Conservation (phyloP, 2,329 filamentous ascomycete species). For the Botryotinia narcissicola region DNA sequence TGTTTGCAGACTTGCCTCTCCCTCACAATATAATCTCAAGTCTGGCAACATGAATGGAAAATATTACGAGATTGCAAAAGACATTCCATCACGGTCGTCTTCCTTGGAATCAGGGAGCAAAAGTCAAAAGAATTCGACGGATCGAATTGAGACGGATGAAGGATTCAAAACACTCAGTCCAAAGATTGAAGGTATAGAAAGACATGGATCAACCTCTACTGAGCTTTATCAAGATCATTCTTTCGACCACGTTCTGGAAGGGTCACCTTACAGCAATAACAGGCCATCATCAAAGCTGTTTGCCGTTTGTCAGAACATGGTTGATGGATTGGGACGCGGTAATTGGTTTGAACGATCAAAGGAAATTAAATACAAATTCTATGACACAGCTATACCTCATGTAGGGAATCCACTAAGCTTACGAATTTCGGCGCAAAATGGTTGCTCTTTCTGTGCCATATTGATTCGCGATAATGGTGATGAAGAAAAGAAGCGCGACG, state of each 20-base stretch:
- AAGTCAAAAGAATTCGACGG: rapidly evolving
- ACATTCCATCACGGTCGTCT: background rate
- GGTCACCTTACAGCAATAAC: background rate
- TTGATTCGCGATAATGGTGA: background rate
- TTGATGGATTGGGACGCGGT: background rate
- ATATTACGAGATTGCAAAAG: background rate
- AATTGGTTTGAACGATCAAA: background rate
- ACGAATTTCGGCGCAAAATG: rapidly evolving
- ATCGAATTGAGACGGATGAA: background rate
- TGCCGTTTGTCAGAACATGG: background rate
- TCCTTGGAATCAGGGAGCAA: background rate
- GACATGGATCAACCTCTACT: rapidly evolving
- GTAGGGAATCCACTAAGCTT: background rate
- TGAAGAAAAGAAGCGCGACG: background rate
- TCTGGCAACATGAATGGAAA: background rate
- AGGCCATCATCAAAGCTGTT: background rate
- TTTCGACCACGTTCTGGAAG: background rate
- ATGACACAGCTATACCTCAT: background rate
- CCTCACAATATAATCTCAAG: background rate
- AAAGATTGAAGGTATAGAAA: background rate
- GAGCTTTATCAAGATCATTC: background rate
- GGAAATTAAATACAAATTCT: too few relatives aligned
- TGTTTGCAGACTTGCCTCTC: too few relatives aligned
- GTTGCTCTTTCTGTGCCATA: background rate
- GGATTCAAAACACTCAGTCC: too few relatives aligned